These are phyloP conservation scores for Leccinum variicolor DNA, from an alignment of 768 basidiomycete species.

Conservation along the genomic window DNA sequence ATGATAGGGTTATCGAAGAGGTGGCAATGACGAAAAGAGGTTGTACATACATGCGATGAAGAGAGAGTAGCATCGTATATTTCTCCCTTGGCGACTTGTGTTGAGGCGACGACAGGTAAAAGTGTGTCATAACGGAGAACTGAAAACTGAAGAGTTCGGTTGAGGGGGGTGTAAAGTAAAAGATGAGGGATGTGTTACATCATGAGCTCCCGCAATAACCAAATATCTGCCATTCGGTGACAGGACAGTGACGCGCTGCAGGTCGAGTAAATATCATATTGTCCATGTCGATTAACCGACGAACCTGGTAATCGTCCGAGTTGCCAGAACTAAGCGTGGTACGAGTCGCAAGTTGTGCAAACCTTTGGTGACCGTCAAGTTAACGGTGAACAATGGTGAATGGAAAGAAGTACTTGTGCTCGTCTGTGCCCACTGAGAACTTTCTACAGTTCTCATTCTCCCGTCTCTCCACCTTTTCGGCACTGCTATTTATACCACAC, in stretches of 20 bases:
- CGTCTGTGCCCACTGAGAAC: constrained; percentile 46
- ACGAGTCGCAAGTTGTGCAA: constrained; percentile 36
- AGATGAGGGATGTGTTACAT: constrained; percentile 43
- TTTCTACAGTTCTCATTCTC: constrained; percentile 85
- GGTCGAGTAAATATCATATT: constrained; percentile 6
- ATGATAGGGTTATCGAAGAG: neutral
- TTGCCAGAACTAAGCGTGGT: constrained; percentile 62
- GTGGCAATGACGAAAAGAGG: neutral
- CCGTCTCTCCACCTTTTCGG: constrained; percentile 56
- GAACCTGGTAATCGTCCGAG: constrained; percentile 82
- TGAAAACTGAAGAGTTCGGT: constrained; percentile 43
- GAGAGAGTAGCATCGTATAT: constrained; percentile 88
- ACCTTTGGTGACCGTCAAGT: constrained; percentile 12
- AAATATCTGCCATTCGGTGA: constrained; percentile 66
- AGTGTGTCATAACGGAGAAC: constrained; percentile 66
- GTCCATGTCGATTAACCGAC: neutral
- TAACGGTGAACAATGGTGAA: constrained; percentile 3
- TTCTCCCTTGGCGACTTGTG: constrained; percentile 64
- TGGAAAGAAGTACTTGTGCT: constrained; percentile 49
- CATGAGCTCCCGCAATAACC: constrained; percentile 69
- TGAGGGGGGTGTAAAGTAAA: constrained; percentile 13
- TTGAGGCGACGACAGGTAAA: constrained; percentile 41
- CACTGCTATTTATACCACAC: constrained; percentile 85
- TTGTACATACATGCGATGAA: constrained; percentile 48
- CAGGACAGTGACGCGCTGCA: constrained; percentile 80